Evolutionary conservation across 495 filamentous ascomycete genomes (phyloP).

Genomic region (Daldinia concentrica): DNA sequence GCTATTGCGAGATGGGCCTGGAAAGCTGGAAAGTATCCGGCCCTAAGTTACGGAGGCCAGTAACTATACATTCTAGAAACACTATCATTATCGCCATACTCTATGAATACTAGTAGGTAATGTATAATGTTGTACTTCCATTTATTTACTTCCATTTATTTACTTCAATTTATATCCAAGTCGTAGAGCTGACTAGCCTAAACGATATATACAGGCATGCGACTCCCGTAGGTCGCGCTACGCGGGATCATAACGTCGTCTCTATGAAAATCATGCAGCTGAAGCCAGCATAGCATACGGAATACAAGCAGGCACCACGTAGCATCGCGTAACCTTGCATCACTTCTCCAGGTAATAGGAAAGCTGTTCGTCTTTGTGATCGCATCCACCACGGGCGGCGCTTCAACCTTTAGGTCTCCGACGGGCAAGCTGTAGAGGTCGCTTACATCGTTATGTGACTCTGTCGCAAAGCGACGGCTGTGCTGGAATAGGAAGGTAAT

Average conservation of each 20-base stretch:
- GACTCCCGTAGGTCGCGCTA: conserved; percentile 56
- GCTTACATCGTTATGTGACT: not conserved
- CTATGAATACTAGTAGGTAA: no score
- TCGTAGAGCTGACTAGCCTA: not conserved
- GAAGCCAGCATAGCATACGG: conserved; percentile 63
- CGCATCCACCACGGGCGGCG: not conserved
- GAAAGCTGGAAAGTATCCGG: no score
- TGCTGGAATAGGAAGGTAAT: conserved; percentile 14
- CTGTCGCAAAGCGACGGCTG: not conserved
- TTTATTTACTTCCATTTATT: no score
- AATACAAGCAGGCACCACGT: conserved; percentile 61
- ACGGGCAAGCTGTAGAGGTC: not conserved
- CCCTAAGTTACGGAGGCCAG: no score
- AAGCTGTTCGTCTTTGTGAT: not conserved
- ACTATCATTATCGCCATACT: no score
- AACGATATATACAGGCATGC: conserved; percentile 60
- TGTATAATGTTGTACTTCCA: no score
- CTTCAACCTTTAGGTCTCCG: not conserved
- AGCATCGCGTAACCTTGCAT: conserved; percentile 32
- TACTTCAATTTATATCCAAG: no score
- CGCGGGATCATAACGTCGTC: conserved; percentile 58
- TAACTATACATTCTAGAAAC: no score
- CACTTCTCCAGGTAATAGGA: not conserved
- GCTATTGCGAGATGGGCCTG: no score
- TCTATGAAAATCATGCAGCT: conserved; percentile 61